These are phyloP conservation scores for Suillus alpinus DNA, from an alignment of 768 basidiomycete species.

Conservation along the genomic window DNA sequence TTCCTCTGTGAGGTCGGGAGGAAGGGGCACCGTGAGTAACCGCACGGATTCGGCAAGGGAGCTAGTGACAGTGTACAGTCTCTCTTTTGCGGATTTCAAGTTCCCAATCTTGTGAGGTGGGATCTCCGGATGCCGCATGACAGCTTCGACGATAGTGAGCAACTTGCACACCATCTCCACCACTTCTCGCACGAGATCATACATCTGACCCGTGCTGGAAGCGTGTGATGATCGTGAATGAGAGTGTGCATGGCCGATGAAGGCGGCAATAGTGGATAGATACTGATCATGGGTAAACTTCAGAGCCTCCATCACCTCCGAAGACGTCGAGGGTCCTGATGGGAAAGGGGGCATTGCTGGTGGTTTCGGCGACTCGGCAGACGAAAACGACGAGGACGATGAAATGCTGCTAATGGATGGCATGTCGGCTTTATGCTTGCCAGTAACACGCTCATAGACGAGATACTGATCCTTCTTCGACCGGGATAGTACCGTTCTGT, in stretches of 20 bases:
- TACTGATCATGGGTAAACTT: constrained; percentile 87
- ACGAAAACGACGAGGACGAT: constrained; percentile 69
- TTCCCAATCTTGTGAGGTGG: constrained; percentile 58
- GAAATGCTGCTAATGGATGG: constrained; percentile 69
- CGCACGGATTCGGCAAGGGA: constrained; percentile 88
- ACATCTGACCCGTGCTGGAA: constrained; percentile 88
- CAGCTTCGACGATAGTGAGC: constrained; percentile 87
- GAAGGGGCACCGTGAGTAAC: constrained; percentile 56
- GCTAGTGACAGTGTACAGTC: constrained; percentile 80
- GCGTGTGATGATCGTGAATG: constrained; percentile 90
- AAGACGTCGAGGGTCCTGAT: constrained; percentile 63
- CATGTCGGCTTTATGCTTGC: constrained; percentile 42
- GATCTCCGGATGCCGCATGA: constrained; percentile 73
- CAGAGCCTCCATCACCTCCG: constrained; percentile 72
- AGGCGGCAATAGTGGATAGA: constrained; percentile 91
- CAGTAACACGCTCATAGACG: constrained; percentile 33
- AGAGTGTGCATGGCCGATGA: constrained; percentile 95
- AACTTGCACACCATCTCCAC: constrained; percentile 92
- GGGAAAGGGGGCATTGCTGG: constrained; percentile 58
- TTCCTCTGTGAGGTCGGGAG: constrained; percentile 62
- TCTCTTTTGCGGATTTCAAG: constrained; percentile 72
- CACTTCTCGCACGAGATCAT: constrained; percentile 92
- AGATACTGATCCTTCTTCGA: constrained; percentile 40
- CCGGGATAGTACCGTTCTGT: constrained; percentile 23
- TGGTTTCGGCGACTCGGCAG: constrained; percentile 49